Evolutionary conservation across 148 eudicot species (phyloP).

Genomic region (Silene latifolia): DNA sequence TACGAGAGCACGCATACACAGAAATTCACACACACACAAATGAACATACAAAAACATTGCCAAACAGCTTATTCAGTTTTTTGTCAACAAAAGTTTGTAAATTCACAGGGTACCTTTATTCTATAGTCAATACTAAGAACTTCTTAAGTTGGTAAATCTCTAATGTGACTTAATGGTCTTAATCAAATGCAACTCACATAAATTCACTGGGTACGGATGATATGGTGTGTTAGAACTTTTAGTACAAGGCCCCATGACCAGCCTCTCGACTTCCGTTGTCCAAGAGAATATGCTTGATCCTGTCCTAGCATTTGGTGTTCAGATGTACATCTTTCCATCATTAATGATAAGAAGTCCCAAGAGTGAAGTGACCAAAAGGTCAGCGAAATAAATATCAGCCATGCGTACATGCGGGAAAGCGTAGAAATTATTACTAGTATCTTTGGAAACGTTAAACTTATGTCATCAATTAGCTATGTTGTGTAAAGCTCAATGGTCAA

Average conservation of each 20-base stretch:
- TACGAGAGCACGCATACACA: background rate
- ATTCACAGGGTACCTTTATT: background rate
- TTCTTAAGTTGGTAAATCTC: background rate
- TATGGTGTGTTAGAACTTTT: too few relatives aligned
- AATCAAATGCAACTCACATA: background rate
- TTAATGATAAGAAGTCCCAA: too few relatives aligned
- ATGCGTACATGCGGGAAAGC: too few relatives aligned
- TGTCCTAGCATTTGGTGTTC: background rate
- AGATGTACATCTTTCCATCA: too few relatives aligned
- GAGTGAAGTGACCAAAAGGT: too few relatives aligned
- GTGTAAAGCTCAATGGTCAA: background rate
- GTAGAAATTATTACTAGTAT: too few relatives aligned
- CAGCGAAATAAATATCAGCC: too few relatives aligned
- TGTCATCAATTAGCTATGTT: background rate
- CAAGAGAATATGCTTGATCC: background rate
- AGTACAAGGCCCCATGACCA: background rate
- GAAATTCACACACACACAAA: conserved; percentile 9
- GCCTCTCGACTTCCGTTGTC: background rate
- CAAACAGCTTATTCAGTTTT: background rate
- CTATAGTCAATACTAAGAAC: background rate
- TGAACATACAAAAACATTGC: background rate
- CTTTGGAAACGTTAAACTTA: too few relatives aligned
- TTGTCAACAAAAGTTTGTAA: background rate
- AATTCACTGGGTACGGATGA: background rate
- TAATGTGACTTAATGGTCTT: background rate